Evolutionary conservation across 1,284 basidiomycete genomes (phyloP), one percentile per base, ranked within the genome.

Genomic region (Lignosus rhinocerotis): DNA sequence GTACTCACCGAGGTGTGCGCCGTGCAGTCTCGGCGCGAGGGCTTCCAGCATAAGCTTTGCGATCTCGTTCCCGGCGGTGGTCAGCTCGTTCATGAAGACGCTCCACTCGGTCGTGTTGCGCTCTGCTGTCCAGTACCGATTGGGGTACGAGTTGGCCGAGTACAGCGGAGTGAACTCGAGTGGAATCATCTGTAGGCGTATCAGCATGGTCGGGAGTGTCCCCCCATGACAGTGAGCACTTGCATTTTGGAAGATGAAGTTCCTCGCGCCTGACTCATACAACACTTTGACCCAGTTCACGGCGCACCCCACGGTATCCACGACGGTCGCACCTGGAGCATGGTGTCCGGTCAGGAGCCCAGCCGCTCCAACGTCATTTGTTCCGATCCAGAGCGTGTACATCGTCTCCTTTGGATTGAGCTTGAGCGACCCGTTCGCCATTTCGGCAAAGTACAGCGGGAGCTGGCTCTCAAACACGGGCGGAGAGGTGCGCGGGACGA

Each of bases 341-440:
- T 72, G 65, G 10, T 41, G 30, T 0, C 66, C 66, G 1, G 75
- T 77, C 6, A 78, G 41, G n/a, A 79, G 65, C 33, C 70, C 72
- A 19, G 63, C 65, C 32, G 50, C 70, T 0, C 79, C 79, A 6
- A 80, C 66, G 59, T 78, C 78, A 61, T 79, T 79, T 39, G 79
- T 78, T 4, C 78, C 78, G 57, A 80, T 79, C 78, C 78, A 80
- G 11, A 80, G 69, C 7, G 76, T 76, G 55, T 77, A 79, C 10
- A 79, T 60, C 6, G 78, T 80, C 45, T 73, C 69, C 10, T 72
- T 63, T 0, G 73, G 57, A n/a, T 67, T 51, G 6, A 71, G 63
- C 56, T 46, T 58, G 58, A 72, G 44, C 5, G 61, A 59, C 10
- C 61, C 65, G 47, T 66, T 66, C 57, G 65, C 47, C 59, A 60